Percentiles rank a stretch among this genome's conserved stretches.
These are phyloP conservation scores for Xylariales sp. DNA, from an alignment of 2,329 filamentous ascomycete genomes.

Conservation along the genomic window DNA sequence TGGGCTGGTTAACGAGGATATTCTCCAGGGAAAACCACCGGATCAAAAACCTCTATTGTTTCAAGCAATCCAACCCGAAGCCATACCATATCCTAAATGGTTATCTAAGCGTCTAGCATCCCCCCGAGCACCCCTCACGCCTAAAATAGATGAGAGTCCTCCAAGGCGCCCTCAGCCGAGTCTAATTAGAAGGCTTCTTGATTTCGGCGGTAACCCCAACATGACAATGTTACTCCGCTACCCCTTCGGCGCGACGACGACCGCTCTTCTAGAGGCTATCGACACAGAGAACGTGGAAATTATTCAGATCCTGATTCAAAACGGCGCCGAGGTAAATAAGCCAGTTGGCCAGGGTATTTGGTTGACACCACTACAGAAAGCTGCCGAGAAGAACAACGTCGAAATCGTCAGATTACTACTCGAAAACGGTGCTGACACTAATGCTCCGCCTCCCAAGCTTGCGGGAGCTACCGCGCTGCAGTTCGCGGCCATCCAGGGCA, in stretches of 20 bases:
- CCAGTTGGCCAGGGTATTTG: neutral
- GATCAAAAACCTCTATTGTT: too few species aligned
- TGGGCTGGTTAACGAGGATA: neutral
- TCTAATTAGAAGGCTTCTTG: too few species aligned
- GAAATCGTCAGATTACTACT: slow-evolving; percentile 8
- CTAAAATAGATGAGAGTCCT: too few species aligned
- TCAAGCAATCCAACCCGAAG: too few species aligned
- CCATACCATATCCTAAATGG: too few species aligned
- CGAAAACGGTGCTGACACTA: neutral
- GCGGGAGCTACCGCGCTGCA: slow-evolving; percentile 13
- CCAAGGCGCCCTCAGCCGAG: too few species aligned
- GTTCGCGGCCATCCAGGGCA: slow-evolving; percentile 20
- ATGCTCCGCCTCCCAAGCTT: neutral
- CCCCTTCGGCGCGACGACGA: neutral
- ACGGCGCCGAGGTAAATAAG: slow-evolving; percentile 1
- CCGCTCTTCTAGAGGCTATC: neutral
- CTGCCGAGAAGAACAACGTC: slow-evolving; percentile 5
- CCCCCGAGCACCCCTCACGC: too few species aligned
- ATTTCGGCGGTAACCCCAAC: too few species aligned
- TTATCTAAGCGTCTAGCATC: too few species aligned
- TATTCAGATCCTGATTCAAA: neutral
- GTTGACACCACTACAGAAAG: slow-evolving; percentile 12
- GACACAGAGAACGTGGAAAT: neutral
- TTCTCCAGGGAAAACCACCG: neutral
- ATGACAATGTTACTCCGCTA: too few species aligned